These are phyloP conservation scores for Thermomucor indicae-seudaticae DNA, from an alignment of 371 early-diverging fungal species.

Conservation along the genomic window DNA sequence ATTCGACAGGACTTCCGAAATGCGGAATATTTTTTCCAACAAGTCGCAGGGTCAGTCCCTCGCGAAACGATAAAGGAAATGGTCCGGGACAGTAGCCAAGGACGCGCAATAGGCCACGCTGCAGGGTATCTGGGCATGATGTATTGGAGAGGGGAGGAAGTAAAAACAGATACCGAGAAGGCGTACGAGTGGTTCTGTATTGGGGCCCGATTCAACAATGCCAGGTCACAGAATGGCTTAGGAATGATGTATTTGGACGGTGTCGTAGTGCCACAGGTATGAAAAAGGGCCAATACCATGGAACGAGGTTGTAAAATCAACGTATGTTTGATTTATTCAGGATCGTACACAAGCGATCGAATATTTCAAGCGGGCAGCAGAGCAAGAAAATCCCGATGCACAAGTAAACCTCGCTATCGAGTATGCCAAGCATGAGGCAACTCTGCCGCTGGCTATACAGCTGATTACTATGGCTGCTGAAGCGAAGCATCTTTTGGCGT, in stretches of 20 bases:
- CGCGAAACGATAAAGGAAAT: constrained; percentile 17
- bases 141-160: constrained; percentile 92
- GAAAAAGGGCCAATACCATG: too few relatives aligned
- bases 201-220: constrained; percentile 62
- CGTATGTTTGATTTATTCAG: constrained; percentile 2
- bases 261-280: constrained; percentile 47
- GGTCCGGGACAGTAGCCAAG: constrained; percentile 17
- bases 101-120: constrained; percentile 56
- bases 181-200: constrained; percentile 76
- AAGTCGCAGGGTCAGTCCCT: constrained; percentile 34
- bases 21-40: constrained; percentile 57
- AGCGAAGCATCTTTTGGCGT: constrained; percentile 65
- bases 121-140: constrained; percentile 84
- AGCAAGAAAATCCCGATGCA: constrained; percentile 54
- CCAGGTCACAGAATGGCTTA: constrained; percentile 63
- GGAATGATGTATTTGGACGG: constrained; percentile 83
- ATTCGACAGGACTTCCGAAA: constrained; percentile 61
- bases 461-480: constrained; percentile 46
- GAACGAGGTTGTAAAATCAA: too few relatives aligned
- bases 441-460: constrained; percentile 26
- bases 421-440: constrained; percentile 28
- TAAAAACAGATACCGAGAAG: constrained; percentile 42
- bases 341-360: constrained; percentile 50
- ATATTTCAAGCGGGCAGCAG: constrained; percentile 61
- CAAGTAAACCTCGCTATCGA: constrained; percentile 53